A percentile compares a stretch with the other conserved stretches of the same genome.
Conservation (phyloP, 257 asterid genomes). For the Primulina tabacum region DNA sequence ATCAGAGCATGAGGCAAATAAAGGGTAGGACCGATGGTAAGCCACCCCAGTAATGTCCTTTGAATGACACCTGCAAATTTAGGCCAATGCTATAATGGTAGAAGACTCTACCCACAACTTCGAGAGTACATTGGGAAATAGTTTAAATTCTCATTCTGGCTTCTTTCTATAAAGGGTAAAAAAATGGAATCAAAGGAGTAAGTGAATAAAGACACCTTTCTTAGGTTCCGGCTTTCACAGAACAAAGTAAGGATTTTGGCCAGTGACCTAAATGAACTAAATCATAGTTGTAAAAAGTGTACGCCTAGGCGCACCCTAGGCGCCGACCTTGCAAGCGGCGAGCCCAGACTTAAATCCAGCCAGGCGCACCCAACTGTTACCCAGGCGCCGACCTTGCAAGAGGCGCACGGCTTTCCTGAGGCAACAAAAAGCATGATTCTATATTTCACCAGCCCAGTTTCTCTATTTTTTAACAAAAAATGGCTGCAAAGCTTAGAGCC, state of each 20-base stretch:
- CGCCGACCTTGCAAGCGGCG: too few species aligned
- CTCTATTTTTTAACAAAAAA: too few species aligned
- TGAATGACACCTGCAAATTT: constrained; percentile 61
- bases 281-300: background rate
- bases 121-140: background rate
- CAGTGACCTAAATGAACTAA: background rate
- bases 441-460: too few species aligned
- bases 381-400: too few species aligned
- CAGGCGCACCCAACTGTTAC: too few species aligned
- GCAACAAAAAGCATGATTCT: too few species aligned
- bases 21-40: constrained; percentile 84
- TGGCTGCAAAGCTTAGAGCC: too few species aligned
- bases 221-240: too few species aligned
- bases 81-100: constrained; percentile 6
- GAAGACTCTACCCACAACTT: background rate
- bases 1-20: constrained; percentile 88
- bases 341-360: too few species aligned
- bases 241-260: background rate
- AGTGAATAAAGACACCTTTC: background rate
- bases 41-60: constrained; percentile 80
- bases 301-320: too few species aligned
- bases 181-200: background rate
- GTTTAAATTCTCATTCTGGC: background rate
- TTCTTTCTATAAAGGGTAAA: background rate
- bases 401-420: too few species aligned